Base-by-base conservation (phyloP, 1,139 yeast genomes). In the Candida sanyaensis region DNA sequence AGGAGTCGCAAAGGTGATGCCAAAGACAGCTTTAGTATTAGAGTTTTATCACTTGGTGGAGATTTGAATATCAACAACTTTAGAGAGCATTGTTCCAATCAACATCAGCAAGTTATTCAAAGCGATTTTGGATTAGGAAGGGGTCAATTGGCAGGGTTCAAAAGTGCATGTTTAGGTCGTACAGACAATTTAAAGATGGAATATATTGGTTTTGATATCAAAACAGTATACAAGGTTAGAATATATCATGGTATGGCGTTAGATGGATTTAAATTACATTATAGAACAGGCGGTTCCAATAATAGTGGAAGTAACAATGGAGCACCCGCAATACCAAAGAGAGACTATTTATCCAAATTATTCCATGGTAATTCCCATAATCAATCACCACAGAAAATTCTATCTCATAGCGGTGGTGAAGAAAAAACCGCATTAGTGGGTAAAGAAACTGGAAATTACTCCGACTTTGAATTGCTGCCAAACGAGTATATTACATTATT, bases 191-290 rank as follows among this genome's bases (percentile, higher is more conserved):
- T 54, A 10, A 49, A 53, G 4, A 61, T 64, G 52, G 47, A 48
- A 4, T 50, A 62, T 23, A 61, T 66, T 24, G 73, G 73, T 0
- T 66, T 75, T 52, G 67, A 72, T 49, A 46, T 69, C 8, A 48
- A 50, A 5, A 50, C 56, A 1, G 56, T 86, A 6, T 66, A 66
- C 38, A 75, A 72, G 45, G 75, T 89, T 1, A 76, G 87, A 50
- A 76, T 89, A 0, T 84, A 79, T 55, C 81, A 84, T 54, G 97
- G 96, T 2, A 65, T 71, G 21, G 93, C 96, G 0, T 66, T 93
- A 24, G 96, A 91, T 66, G 98, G 98, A 2, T 59, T 92, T 37
- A 50, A 57, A 34, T 61, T 69, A 49, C 64, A 58, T 53, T 66
- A 52, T 42, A 47, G 42, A 4, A 4, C 29, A 1, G 46, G 48